Base-by-base conservation (phyloP, 805 yeast species). In the Teunomyces pallodes region DNA sequence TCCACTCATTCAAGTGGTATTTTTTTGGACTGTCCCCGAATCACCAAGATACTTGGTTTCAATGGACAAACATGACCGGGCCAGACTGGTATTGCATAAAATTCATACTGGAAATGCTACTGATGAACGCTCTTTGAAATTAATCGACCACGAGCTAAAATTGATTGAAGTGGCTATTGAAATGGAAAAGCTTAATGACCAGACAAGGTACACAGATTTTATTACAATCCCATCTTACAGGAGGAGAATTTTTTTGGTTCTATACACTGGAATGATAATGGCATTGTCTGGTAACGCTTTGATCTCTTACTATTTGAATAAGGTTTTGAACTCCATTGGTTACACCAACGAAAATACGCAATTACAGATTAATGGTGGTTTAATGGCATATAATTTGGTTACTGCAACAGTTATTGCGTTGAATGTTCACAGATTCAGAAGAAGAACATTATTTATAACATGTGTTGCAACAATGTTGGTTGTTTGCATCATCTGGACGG, bases 401-500 rank as follows among this genome's bases (percentile, higher is more conserved):
- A 10, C 9, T 5, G 35, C 35, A 1, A 13, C 29, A 14, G 16
- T 17, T 20, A n/a, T 42, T 31, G 31, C 45, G 7, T 30, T 12
- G 3, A 17, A 14, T 10, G 24, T 13, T 16, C 36, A 26, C 9
- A 16, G 36, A 5, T 42, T 42, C 28, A 42, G n/a, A 20, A 42
- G 45, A 42, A 42, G 28, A 31, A 42, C 28, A 26, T 17, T 42
- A 31, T 31, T 31, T 31, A 31, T 31, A 43, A 41, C 60, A 10
- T 71, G 77, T 32, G 52, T 68, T 36, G 50, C 54, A 7, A 62
- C 65, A 17, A 74, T 77, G 75, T 54, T 68, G 49, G 35, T 67
- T 6, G 55, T 67, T 35, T 75, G 60, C 55, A 60, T 70, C 13
- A 64, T 74, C 42, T 74, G 78, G 75, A 77, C 82, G 7, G 50